These are phyloP conservation scores for Fusarium oligoseptatum DNA, from an alignment of 2,329 filamentous ascomycete genomes.

Conservation along the genomic window DNA sequence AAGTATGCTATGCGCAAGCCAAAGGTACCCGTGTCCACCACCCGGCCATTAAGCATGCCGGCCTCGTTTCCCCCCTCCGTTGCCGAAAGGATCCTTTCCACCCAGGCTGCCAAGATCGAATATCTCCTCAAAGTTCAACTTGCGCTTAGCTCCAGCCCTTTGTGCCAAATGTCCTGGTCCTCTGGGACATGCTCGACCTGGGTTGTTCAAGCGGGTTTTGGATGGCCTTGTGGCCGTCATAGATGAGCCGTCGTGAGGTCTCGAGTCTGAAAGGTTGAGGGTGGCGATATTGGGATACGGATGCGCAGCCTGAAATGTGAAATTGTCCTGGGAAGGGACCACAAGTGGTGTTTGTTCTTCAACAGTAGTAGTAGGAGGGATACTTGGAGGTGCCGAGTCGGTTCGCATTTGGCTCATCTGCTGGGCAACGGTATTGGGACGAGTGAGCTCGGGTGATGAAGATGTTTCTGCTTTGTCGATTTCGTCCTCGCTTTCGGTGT, in stretches of 20 bases:
- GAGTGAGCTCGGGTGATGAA: conserved; percentile 70
- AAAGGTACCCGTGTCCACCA: conserved; percentile 17
- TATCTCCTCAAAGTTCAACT: conserved; percentile 80
- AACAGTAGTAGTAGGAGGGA: conserved; percentile 38
- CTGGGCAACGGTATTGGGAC: conserved; percentile 59
- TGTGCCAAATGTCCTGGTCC: conserved; percentile 65
- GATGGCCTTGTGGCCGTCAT: conserved; percentile 44
- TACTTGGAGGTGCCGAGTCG: conserved; percentile 46
- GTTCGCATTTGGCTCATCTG: conserved; percentile 40
- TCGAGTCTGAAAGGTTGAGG: conserved; percentile 69
- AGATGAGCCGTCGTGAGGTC: conserved; percentile 55
- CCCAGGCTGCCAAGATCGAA: conserved; percentile 75
- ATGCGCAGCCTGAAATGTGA: conserved; percentile 78
- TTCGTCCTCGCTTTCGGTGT: conserved; percentile 78
- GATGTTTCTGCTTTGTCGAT: conserved; percentile 71
- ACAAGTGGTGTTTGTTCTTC: conserved; percentile 56
- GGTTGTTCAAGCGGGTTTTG: conserved; percentile 47
- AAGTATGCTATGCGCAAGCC: conserved; percentile 29
- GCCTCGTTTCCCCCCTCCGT: conserved; percentile 62
- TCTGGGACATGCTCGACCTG: conserved; percentile 44
- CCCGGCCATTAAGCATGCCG: conserved; percentile 57
- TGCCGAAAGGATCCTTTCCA: conserved; percentile 71
- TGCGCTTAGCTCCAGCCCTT: conserved; percentile 78
- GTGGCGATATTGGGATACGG: conserved; percentile 73
- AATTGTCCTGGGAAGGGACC: conserved; percentile 70